Evolutionary conservation across 2,329 filamentous ascomycete species (phyloP).

Genomic region (Aspergillus sp.): DNA sequence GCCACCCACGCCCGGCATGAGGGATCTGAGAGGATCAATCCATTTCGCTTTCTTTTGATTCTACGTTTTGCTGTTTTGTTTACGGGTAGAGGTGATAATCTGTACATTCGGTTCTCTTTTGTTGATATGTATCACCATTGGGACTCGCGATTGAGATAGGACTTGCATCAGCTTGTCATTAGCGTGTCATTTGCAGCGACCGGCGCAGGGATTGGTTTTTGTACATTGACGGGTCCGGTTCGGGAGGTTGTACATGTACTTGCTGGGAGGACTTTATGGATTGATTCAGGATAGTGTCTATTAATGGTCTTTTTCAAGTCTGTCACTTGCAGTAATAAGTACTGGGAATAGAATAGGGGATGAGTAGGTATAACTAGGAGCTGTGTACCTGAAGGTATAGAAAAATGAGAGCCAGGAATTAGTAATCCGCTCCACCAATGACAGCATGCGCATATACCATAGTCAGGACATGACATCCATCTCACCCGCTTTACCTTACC

Average conservation of each 20-base stretch:
- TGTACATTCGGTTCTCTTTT: conserved; percentile 6
- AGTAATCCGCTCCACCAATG: no score
- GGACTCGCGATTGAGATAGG: neutral
- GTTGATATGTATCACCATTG: conserved; percentile 9
- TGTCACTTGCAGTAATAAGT: no score
- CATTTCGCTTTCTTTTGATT: conserved; percentile 3
- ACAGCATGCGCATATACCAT: no score
- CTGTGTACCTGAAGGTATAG: no score
- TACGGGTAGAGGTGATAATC: neutral
- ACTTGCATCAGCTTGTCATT: conserved; percentile 1
- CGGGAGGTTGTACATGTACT: neutral
- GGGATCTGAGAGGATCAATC: no score
- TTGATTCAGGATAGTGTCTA: no score
- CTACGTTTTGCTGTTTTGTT: conserved; percentile 1
- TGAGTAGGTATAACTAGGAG: no score
- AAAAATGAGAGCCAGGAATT: no score
- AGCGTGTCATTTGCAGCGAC: conserved; percentile 13
- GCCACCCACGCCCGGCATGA: conserved; percentile 18
- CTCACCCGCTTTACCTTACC: no score
- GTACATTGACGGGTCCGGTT: neutral
- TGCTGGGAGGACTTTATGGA: neutral
- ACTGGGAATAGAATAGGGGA: no score
- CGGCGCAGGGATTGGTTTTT: conserved; percentile 10
- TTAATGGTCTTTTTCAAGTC: no score
- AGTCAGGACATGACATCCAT: no score